Conservation (phyloP, 345 rosid genomes). For the Excoecaria agallocha region DNA sequence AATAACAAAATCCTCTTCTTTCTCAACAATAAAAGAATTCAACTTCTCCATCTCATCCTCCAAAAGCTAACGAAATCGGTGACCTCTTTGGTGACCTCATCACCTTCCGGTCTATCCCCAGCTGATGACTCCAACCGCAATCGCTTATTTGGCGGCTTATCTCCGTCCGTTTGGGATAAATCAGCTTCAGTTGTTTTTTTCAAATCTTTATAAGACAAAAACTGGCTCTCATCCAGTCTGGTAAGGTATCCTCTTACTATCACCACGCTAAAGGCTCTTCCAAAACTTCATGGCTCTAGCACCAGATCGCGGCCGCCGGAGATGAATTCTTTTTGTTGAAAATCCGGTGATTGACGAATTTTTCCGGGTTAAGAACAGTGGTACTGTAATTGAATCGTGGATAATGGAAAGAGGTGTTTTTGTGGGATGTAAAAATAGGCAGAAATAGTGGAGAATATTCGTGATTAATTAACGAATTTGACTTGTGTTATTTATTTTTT, state of each 20-base stretch:
- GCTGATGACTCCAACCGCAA: slow-evolving; percentile 12
- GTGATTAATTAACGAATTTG: no score
- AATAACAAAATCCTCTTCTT: slow-evolving; percentile 95
- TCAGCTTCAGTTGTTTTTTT: slow-evolving; percentile 79
- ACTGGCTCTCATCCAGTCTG: slow-evolving; percentile 94
- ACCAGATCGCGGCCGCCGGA: slow-evolving; percentile 1
- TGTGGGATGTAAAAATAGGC: not conserved
- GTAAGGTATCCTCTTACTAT: slow-evolving; percentile 91
- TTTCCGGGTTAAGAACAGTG: not conserved
- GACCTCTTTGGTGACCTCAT: slow-evolving; percentile 60
- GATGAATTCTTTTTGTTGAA: not conserved
- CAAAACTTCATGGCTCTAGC: slow-evolving; percentile 66
- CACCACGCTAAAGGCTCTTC: slow-evolving; percentile 78
- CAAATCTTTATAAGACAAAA: slow-evolving; percentile 88
- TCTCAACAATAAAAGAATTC: slow-evolving; percentile 79
- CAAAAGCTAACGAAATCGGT: slow-evolving; percentile 60
- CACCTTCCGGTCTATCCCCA: slow-evolving; percentile 22
- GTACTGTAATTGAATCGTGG: not conserved
- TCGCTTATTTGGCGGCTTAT: slow-evolving; percentile 37
- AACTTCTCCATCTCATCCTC: slow-evolving; percentile 93
- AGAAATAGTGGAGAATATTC: not conserved
- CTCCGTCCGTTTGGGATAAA: slow-evolving; percentile 48
- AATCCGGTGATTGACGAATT: not conserved
- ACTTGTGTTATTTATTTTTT: no score
- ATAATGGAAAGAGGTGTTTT: not conserved